Evolutionary conservation across 805 yeast genomes (phyloP), one percentile per base, ranked within the genome.

Genomic region (Candida multigemmis): DNA sequence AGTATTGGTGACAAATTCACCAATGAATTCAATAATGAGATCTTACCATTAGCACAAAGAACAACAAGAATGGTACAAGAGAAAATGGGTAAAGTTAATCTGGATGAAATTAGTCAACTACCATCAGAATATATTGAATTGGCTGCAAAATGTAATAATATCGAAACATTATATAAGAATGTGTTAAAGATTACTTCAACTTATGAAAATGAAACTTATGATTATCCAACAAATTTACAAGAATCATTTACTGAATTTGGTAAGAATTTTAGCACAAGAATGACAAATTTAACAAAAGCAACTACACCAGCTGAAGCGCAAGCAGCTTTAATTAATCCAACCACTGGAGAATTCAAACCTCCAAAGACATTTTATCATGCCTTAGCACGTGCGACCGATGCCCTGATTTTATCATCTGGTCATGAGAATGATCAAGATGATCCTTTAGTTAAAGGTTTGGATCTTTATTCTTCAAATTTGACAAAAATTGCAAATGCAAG

Each of bases 291-390:
- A 34, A 70, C 86, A 11, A 71, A 68, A 46, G 94, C 86, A 9
- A 68, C 78, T 25, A 67, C 80, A 14, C 83, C 89, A 2, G 68
- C 74, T n/a, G 94, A 83, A 48, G 89, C 87, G 4, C 91, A 83
- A 57, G 72, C 80, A 9, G 80, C 83, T 9, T 48, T 62, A 35
- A 57, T 80, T 21, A 59, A 69, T 28, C 52, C 58, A 10, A 34
- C 37, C 11, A 44, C 42, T 7, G 50, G 43, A 9, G 62, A 61
- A 38, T 55, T 75, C 47, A 60, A 68, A 42, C 65, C 74, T 23
- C 94, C 93, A 41, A 80, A 81, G 64, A 84, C 94, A 10, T 63
- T 83, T 44, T 77, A 78, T 53, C 89, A 81, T 49, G 93, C 94
- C 5, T 60, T 83, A 33, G 71, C 84, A 24, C 71, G 89, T 32